Base-by-base conservation (phyloP, 768 basidiomycete species). In the Mycena capillaripes region DNA sequence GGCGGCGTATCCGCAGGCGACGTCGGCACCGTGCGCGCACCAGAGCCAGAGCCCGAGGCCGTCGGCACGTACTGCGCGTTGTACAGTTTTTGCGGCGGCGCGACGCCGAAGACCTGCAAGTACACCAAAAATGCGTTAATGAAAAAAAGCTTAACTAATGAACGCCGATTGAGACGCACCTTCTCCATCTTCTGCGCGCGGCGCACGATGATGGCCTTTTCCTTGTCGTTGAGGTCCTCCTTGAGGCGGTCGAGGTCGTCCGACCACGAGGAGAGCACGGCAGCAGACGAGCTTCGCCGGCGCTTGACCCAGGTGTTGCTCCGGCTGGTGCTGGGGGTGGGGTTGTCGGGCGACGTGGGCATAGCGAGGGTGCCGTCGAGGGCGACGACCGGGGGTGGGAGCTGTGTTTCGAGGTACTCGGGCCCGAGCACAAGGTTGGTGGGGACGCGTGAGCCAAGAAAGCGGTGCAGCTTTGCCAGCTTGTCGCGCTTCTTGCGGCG, bases 151-250 rank as follows among this genome's bases (percentile, higher is more conserved):
- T 5, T 4, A 21, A 30, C 12, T 23, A n/a, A 56, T n/a, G 55
- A 30, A 34, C 30, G 23, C 32, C 32, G 25, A 21, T 12, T n/a
- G 46, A 3, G 2, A 79, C 86, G 34, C 66, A 93, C 95, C 90
- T 93, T 92, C 82, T 95, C 94, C 94, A 96, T 95, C 82, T 96
- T 96, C 78, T 91, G 86, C 44, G 94, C 94, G 60, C 95, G 84
- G 58, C 91, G 87, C 55, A 96, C 94, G 76, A 93, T 93, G 77
- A 92, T 88, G 17, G 92, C 92, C 83, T 94, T 95, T 79, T 95
- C 94, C 73, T 83, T 86, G 32, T 89, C 90, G 76, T 90, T 87
- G 57, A 96, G 85, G 69, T 93, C 92, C 78, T 90, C 92, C 80
- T 89, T 93, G 50, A 91, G 80, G 36, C 92, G 85, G 71, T 94